Base-by-base conservation (phyloP, 257 asterid genomes). In the Rhazya stricta region DNA sequence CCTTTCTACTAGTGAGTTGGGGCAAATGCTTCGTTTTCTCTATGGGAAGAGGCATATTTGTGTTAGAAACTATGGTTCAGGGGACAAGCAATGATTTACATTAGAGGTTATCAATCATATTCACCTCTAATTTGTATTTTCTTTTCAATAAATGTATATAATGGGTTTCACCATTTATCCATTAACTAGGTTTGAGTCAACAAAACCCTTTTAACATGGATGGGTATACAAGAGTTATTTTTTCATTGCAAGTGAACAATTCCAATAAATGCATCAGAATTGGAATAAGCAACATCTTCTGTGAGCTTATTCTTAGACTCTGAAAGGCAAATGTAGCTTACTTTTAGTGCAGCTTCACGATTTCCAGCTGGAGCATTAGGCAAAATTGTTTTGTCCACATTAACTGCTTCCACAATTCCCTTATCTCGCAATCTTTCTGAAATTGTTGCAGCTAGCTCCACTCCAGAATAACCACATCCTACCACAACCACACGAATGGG, bases 391-490 rank as follows among this genome's bases (percentile, higher is more conserved):
- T 84, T 89, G 2, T 84, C 91, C 79, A 85, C 94, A 84, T 92
- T 89, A 76, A 94, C 91, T 62, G 97, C 99, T 79, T 89, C 92
- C 51, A 94, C 89, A 71, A 83, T 76, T 77, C 99, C 97, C 83
- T 88, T 84, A 74, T 69, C 84, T 83, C 88, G 79, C 88, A 94
- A 84, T 77, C 99, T 91, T 81, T 94, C 99, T 37, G 99, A 80
- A 86, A 94, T 62, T 32, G 97, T 90, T 76, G 99, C 98, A 85
- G 98, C 96, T 84, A 94, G 84, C 79, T 92, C 99, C 70, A 94
- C 87, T 69, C 99, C 99, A 15, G 97, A 81, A 83, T 94, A 94
- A 78, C 99, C 99, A 87, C 98, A 94, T 74, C 99, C 99, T 16
- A 94, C 98, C 69, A 94, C 83, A 62, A 97, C 92, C 75, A 94